Evolutionary conservation across 2,329 filamentous ascomycete species (phyloP), one percentile per base, ranked within the genome.

Genomic region (Stachybotrys chartarum): DNA sequence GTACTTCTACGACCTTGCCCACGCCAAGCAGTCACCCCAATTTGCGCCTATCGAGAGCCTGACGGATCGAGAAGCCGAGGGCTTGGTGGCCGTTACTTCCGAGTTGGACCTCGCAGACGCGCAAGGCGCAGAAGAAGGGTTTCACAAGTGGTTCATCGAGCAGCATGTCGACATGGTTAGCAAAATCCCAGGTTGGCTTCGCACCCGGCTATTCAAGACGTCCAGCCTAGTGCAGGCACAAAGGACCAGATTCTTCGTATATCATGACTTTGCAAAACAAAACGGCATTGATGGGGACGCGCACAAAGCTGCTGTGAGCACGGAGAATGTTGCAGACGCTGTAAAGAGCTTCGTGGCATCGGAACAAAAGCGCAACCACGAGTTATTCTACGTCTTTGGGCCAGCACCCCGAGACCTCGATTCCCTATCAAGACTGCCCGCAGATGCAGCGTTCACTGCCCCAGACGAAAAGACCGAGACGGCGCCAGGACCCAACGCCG

Each of bases 381-480:
- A 82, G 39, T 81, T 92, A 59, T 89, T 90, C 69, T 92, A 94
- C 69, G 85, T 87, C 11, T 95, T 96, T 64, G 88, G 90, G 0
- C 81, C 87, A 0, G 88, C 82, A 0, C 84, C 88, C 0, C 80
- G 88, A 30, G 87, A 93, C 60, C 75, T 93, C 4, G 63, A 76
- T 1, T 78, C 81, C 6, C 71, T 90, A 1, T 75, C 80, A 1
- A 70, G 70, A 1, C 72, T 81, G 5, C 74, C 78, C 3, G 71
- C 76, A 1, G 63, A 67, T 0, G 74, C 77, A 0, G 69, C 75
- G 0, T 88, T 85, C 64, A 72, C 72, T 1, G 81, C 80, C 0
- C 71, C 78, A 1, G 82, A 88, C 59, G 73, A 72, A 4, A 71
- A 72, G 56, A 86, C 82, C 10, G 74, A 72, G 50, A 86, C 87